Conservation (phyloP, 768 basidiomycete genomes). For the Podaxis pistillaris region DNA sequence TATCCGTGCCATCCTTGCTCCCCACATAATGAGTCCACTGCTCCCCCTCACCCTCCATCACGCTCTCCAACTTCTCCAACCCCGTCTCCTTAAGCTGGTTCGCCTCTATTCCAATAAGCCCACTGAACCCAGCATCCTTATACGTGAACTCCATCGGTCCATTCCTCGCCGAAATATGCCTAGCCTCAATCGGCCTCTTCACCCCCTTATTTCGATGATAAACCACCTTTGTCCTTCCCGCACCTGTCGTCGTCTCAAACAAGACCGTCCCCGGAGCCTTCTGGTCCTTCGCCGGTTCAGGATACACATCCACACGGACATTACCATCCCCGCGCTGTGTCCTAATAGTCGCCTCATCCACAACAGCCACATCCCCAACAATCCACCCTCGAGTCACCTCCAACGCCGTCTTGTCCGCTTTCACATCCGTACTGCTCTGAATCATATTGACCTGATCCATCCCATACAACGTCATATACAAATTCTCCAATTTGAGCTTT, state of each 20-base stretch:
- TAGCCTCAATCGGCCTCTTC: constrained; percentile 46
- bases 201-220: constrained; percentile 37
- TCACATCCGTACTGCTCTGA: constrained; percentile 39
- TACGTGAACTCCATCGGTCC: constrained; percentile 60
- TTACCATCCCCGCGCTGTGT: constrained; percentile 53
- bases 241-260: constrained; percentile 49
- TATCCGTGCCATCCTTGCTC: constrained; percentile 37
- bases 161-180: constrained; percentile 47
- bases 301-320: constrained; percentile 47
- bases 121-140: constrained; percentile 47
- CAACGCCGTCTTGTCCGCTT: constrained; percentile 36
- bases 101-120: constrained; percentile 42
- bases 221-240: constrained; percentile 51
- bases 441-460: constrained; percentile 42
- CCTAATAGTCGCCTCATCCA: constrained; percentile 36
- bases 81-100: constrained; percentile 33
- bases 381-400: constrained; percentile 57
- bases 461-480: constrained; percentile 44
- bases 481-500: constrained; percentile 38
- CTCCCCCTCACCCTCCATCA: constrained; percentile 14
- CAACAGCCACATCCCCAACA: constrained; percentile 54
- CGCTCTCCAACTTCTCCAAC: constrained; percentile 23
- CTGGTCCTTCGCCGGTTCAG: constrained; percentile 32
- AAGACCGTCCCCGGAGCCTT: constrained; percentile 31
- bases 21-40: constrained; percentile 45